These are phyloP conservation scores for Prunus padus DNA, from an alignment of 306 rosid genomes.

Conservation along the genomic window DNA sequence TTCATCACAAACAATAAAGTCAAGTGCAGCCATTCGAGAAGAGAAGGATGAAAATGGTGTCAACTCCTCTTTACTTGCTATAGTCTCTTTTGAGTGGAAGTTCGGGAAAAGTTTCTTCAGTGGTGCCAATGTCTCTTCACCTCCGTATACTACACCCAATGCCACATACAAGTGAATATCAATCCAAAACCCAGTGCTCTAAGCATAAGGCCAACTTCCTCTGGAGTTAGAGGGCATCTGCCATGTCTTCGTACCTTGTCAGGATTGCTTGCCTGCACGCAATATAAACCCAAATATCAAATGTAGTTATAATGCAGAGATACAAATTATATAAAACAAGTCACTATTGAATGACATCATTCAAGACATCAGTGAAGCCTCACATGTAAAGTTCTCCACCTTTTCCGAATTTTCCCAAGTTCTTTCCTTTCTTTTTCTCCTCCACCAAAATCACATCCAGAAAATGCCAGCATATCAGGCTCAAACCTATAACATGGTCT, in stretches of 20 bases:
- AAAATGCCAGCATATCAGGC: slow-evolving; percentile 97
- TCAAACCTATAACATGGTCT: slow-evolving; percentile 56
- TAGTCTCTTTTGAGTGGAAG: slow-evolving; percentile 72
- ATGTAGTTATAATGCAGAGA: slow-evolving; percentile 21
- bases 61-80: slow-evolving; percentile 67
- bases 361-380: slow-evolving; percentile 28
- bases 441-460: slow-evolving; percentile 97
- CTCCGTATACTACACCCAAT: slow-evolving; percentile 87
- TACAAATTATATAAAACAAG: background rate
- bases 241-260: slow-evolving; percentile 81
- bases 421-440: slow-evolving; percentile 75
- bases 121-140: slow-evolving; percentile 74
- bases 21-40: slow-evolving; percentile 96
- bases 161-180: slow-evolving; percentile 85
- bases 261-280: slow-evolving; percentile 61
- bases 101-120: slow-evolving; percentile 77
- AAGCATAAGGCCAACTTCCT: slow-evolving; percentile 94
- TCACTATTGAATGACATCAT: background rate
- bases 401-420: slow-evolving; percentile 68
- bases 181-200: slow-evolving; percentile 72
- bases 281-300: slow-evolving; percentile 13
- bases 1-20: slow-evolving; percentile 70
- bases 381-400: slow-evolving; percentile 87
- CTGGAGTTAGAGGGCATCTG: slow-evolving; percentile 93
- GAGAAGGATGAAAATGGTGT: slow-evolving; percentile 69